phyloP scores from a whole-genome alignment of 1,284 basidiomycete species.

The Marasmius fiardii region DNA sequence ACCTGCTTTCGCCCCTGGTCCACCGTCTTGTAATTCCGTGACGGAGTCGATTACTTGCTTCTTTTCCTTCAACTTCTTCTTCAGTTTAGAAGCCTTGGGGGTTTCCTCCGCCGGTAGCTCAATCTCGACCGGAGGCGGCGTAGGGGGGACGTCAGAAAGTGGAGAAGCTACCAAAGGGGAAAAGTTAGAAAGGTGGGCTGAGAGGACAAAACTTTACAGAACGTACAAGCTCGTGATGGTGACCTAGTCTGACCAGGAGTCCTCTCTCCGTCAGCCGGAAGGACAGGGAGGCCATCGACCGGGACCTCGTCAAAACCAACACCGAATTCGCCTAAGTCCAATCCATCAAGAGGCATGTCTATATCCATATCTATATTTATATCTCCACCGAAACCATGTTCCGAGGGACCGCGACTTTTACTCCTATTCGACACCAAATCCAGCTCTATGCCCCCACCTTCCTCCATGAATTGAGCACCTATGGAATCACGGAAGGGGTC shows the following conservation, averaged over 20 bases:
- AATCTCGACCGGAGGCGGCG: constrained; percentile 60
- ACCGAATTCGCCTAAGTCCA: constrained; percentile 65
- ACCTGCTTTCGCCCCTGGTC: constrained; percentile 49
- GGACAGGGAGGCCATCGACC: constrained; percentile 21
- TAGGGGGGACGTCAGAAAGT: constrained; percentile 64
- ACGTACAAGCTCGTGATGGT: constrained; percentile 70
- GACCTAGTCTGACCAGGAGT: constrained; percentile 56
- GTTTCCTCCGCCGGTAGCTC: constrained; percentile 25
- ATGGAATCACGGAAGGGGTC: constrained; percentile 52
- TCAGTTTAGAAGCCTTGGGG: constrained; percentile 34
- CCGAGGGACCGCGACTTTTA: constrained; percentile 60
- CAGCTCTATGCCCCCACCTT: constrained; percentile 43
- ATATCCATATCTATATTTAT: constrained; percentile 47
- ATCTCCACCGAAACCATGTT: constrained; percentile 58
- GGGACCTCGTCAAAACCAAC: constrained; percentile 64
- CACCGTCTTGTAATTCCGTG: constrained; percentile 76
- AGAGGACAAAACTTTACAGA: not conserved
- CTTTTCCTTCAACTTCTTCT: constrained; percentile 62
- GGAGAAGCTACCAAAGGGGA: constrained; percentile 55
- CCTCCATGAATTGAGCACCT: constrained; percentile 54
- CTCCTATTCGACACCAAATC: constrained; percentile 55
- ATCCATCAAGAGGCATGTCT: constrained; percentile 45
- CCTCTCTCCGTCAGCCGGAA: constrained; percentile 37
- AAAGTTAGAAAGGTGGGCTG: constrained; percentile 10
- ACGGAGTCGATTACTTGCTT: constrained; percentile 82